Base-by-base conservation (phyloP, 2,329 filamentous ascomycete genomes). In the Talaromyces amestolkiae region DNA sequence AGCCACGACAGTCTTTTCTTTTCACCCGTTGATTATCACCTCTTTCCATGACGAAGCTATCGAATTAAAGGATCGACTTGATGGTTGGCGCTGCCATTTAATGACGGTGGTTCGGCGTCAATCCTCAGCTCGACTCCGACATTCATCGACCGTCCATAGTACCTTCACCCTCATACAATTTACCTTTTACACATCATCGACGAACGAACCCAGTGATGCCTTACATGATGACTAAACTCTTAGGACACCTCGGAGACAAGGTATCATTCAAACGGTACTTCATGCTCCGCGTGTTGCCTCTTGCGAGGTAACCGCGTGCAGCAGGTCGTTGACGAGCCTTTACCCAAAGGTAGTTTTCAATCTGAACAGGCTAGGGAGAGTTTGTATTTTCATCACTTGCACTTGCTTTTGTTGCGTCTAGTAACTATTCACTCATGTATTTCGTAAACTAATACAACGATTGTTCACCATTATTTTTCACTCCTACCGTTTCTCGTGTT, bases 341-440 rank as follows among this genome's bases (percentile, higher is more conserved):
- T 64, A 67, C 67, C 66, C 68, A 69, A 73, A 71, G 72, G 75
- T 80, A 79, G 78, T 80, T 79, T 79, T 80, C 78, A 80, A 79
- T 78, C 77, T 76, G 74, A 77, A 68, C 60, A 64, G 66, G 63
- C 68, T 66, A 68, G 65, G 64, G 67, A 68, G 58, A 61, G 56
- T 61, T 49, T 61, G 56, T 45, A 59, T 59, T 58, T 22, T 13
- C 39, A 22, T 31, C 5, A 24, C n/a, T 13, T 43, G 22, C 27
- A 6, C 27, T 37, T n/a, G 22, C 22, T n/a, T 58, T 37, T 22
- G 31, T 8, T 11, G 33, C 22, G 11, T 39, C 24, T 33, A 35
- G 11, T 31, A 11, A 43, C 37, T 31, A 24, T n/a, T 7, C 56
- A 39, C 27, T 19, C 33, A 45, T 33, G 56, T 59, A 43, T 59